phyloP scores from a whole-genome alignment of 208 protist species.

The Acanthamoeba sp. region DNA sequence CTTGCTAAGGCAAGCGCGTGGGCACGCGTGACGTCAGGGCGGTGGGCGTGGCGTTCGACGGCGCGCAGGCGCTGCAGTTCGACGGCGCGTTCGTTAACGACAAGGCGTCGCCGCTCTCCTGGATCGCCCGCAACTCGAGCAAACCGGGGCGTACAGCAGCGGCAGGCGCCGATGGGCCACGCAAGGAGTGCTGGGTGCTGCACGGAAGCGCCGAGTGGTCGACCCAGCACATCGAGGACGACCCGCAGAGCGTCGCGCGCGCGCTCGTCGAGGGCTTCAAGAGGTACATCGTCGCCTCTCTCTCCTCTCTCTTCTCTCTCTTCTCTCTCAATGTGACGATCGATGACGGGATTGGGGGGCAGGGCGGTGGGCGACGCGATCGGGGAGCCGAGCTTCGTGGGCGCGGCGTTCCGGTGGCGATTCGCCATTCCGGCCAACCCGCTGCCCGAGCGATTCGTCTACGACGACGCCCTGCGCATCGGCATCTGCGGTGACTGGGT shows the following conservation, averaged over 20 bases:
- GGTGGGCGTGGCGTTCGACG: neutral
- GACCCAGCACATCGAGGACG: neutral
- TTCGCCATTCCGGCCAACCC: neutral
- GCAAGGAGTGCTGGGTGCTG: constrained; percentile 34
- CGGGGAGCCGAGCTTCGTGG: constrained; percentile 3
- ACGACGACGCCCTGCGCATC: neutral
- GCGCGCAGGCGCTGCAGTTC: neutral
- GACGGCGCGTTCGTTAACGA: constrained; percentile 33
- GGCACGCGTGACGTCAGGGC: neutral
- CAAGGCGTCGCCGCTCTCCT: constrained; percentile 1
- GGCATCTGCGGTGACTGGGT: constrained; percentile 41
- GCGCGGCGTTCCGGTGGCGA: constrained; percentile 1
- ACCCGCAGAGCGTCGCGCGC: neutral
- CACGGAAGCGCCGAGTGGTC: constrained; percentile 26
- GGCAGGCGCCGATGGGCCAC: neutral
- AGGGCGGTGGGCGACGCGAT: neutral
- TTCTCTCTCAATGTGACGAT: neutral
- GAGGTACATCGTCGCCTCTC: neutral
- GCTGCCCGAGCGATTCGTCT: constrained; percentile 9
- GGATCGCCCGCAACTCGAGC: constrained; percentile 42
- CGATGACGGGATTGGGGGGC: neutral
- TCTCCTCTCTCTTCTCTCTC: neutral
- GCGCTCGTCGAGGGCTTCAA: constrained; percentile 9
- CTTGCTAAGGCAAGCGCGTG: neutral
- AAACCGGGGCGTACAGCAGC: neutral